These are phyloP conservation scores for Elsinoe perseae DNA, from an alignment of 2,329 filamentous ascomycete species.

Conservation along the genomic window DNA sequence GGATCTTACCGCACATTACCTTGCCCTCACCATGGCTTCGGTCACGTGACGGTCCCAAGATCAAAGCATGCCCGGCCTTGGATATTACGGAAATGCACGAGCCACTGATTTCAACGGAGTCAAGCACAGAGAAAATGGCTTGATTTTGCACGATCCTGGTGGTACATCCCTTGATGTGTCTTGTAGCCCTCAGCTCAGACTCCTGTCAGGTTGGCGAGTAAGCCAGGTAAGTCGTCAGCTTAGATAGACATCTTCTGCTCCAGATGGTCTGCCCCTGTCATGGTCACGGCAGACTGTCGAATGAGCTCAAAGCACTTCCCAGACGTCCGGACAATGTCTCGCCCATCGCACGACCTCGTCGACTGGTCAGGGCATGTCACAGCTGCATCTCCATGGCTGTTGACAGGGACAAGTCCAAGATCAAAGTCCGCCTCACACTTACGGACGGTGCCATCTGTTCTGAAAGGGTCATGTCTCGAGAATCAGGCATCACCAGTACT, in stretches of 20 bases:
- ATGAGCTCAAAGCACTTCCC: neutral
- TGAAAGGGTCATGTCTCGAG: neutral
- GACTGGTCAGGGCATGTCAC: neutral
- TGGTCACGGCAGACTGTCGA: neutral
- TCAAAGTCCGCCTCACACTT: neutral
- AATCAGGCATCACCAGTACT: neutral
- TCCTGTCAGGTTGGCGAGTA: too few species aligned
- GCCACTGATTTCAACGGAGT: neutral
- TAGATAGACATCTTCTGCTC: neutral
- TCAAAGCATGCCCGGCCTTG: neutral
- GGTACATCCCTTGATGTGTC: neutral
- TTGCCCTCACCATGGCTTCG: neutral
- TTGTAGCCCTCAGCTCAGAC: too few species aligned
- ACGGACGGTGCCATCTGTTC: neutral
- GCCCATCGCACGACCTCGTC: neutral
- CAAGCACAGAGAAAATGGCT: neutral
- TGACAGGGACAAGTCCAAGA: conserved; percentile 3
- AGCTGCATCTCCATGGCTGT: neutral
- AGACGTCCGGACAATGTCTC: neutral
- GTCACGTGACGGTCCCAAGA: neutral
- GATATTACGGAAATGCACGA: neutral
- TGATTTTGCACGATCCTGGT: neutral
- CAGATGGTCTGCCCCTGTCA: neutral
- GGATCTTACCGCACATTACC: neutral
- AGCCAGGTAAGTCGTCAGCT: neutral